Percentiles rank a stretch among this genome's conserved stretches.
These are phyloP conservation scores for Amphicarpaea edgeworthii DNA, from an alignment of 306 rosid species.

Conservation along the genomic window DNA sequence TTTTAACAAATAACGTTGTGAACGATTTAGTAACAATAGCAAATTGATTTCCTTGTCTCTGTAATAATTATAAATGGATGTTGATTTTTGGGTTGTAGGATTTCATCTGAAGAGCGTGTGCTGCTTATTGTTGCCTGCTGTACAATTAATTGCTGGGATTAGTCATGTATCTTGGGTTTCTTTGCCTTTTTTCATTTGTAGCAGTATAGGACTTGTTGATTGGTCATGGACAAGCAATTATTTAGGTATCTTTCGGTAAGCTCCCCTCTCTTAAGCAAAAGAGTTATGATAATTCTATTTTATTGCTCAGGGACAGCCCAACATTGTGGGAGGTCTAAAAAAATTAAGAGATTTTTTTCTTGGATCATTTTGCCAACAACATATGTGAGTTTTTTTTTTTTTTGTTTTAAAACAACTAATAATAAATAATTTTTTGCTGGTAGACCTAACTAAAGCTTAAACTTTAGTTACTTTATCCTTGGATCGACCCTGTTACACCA, in stretches of 20 bases:
- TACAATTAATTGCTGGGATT: conserved; percentile 88
- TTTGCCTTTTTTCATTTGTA: conserved; percentile 89
- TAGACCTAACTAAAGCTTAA: too few relatives aligned
- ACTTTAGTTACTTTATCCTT: too few relatives aligned
- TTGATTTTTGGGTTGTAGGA: conserved; percentile 58
- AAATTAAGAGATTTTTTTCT: too few relatives aligned
- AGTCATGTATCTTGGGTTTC: conserved; percentile 92
- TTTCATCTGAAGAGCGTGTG: conserved; percentile 74
- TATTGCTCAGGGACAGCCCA: too few relatives aligned
- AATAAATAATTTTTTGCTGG: too few relatives aligned
- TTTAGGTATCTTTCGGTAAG: conserved; percentile 82
- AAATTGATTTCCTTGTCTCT: conserved; percentile 18
- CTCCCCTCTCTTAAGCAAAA: conserved; percentile 8
- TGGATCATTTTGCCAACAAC: too few relatives aligned
- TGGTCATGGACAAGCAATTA: conserved; percentile 93
- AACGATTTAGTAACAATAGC: conserved; percentile 15
- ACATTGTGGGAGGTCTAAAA: too few relatives aligned
- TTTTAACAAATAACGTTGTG: not conserved
- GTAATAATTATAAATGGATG: conserved; percentile 25
- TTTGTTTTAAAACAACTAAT: too few relatives aligned
- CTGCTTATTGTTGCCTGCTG: conserved; percentile 82
- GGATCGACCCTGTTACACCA: not conserved
- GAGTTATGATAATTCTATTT: conserved; percentile 16
- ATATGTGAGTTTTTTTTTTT: too few relatives aligned
- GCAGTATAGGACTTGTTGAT: conserved; percentile 81